Evolutionary conservation across 345 rosid genomes (phyloP), one percentile per base, ranked within the genome.

Genomic region (Zanthoxylum bungeanum): DNA sequence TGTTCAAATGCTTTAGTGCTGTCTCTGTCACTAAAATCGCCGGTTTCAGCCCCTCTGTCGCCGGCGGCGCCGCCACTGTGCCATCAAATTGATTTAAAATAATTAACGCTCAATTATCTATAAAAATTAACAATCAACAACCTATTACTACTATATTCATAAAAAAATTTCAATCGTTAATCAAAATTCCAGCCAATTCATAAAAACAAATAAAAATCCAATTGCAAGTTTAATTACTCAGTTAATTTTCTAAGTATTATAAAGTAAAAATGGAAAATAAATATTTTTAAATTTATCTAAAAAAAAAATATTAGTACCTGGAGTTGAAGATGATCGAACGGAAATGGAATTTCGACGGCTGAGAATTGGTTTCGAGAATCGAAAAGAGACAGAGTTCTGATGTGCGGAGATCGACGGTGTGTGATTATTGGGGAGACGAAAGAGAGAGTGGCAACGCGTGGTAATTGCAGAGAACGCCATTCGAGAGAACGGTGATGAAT

Each of bases 1-100:
- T 90, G 69, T 79, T 87, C 85, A 92, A 71, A 75, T 94, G 98
- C 78, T 82, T 89, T 82, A 92, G 84, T 19, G 98, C 98, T 27
- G 44, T 60, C 22, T 92, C 98, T 14, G 97, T 86, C 74, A 94
- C 39, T 24, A 85, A 80, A 47, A 94, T 85, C 25, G 98, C 93
- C n/a, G 97, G 93, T 66, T 82, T 84, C 37, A 89, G 28, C 42
- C 85, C 92, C 75, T 86, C 97, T 42, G 81, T 16, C 11, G 87
- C 68, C 37, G 90, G 70, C 9, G 83, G 81, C 30, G 84, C 80
- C 30, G 73, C 89, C n/a, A n/a, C n/a, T n/a, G n/a, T n/a, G n/a
- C n/a, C n/a, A n/a, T n/a, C n/a, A n/a, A n/a, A n/a, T n/a, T n/a
- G n/a, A n/a, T n/a, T n/a, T n/a, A n/a, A n/a, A n/a, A n/a, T 22